These are phyloP conservation scores for Ensete ventricosum DNA, from an alignment of 176 grass and related monocot genomes.

Conservation along the genomic window DNA sequence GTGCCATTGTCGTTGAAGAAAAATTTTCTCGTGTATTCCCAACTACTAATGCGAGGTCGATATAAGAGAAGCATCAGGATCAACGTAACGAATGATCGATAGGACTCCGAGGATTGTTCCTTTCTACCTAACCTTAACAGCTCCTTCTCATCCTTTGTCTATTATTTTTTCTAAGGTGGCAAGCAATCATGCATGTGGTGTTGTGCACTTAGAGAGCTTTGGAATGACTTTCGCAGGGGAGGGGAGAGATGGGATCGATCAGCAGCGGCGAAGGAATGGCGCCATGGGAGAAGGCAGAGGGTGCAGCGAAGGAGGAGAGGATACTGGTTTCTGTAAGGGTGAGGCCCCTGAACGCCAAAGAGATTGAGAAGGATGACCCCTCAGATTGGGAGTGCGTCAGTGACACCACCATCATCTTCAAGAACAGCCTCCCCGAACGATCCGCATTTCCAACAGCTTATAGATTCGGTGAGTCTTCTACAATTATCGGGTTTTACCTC, in stretches of 20 bases:
- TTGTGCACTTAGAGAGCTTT: too few relatives aligned
- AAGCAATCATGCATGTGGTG: too few relatives aligned
- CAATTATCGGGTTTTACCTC: neutral
- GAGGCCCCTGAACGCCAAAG: conserved; percentile 57
- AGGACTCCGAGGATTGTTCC: too few relatives aligned
- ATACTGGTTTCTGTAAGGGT: conserved; percentile 78
- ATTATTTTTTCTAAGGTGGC: too few relatives aligned
- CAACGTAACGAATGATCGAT: too few relatives aligned
- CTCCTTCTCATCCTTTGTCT: too few relatives aligned
- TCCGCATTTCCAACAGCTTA: conserved; percentile 53
- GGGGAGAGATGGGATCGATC: neutral
- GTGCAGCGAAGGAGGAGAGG: conserved; percentile 36
- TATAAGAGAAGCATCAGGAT: too few relatives aligned
- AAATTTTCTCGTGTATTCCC: too few relatives aligned
- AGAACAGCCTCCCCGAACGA: conserved; percentile 54
- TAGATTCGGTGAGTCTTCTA: conserved; percentile 49
- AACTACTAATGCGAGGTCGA: too few relatives aligned
- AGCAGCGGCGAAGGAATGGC: conserved; percentile 32
- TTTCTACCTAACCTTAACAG: too few relatives aligned
- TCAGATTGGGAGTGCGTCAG: conserved; percentile 61
- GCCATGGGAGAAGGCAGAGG: conserved; percentile 29
- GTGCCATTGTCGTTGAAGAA: too few relatives aligned
- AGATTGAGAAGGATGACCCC: conserved; percentile 50
- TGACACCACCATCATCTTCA: conserved; percentile 54
- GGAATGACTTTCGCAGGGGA: too few relatives aligned